phyloP scores from a whole-genome alignment of 257 asterid species.

The Agastache rugosa region DNA sequence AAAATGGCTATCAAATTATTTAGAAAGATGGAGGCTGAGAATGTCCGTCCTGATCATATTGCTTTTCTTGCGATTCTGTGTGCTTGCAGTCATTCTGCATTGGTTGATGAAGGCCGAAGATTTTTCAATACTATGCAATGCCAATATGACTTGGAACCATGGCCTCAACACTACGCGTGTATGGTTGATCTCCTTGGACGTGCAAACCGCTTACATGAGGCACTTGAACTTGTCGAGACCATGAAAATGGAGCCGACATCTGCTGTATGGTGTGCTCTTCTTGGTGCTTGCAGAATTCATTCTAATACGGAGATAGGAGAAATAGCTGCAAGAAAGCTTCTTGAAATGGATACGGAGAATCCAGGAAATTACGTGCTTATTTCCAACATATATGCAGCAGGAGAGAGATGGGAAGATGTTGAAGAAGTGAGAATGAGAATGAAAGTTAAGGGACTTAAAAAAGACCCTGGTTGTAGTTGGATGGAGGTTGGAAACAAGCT shows the following conservation, averaged over 20 bases:
- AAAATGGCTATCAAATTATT: conserved; percentile 54
- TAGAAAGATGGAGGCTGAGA: conserved; percentile 55
- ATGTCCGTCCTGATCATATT: conserved; percentile 64
- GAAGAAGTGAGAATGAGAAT: conserved; percentile 66
- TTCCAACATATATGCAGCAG: conserved; percentile 73
- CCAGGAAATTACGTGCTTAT: conserved; percentile 82
- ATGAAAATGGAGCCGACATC: conserved; percentile 66
- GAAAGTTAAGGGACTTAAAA: conserved; percentile 70
- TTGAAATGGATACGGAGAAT: conserved; percentile 70
- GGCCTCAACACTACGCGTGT: conserved; percentile 89
- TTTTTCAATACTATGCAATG: conserved; percentile 56
- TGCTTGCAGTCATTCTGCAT: conserved; percentile 87
- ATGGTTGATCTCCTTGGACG: conserved; percentile 89
- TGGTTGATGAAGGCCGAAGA: conserved; percentile 70
- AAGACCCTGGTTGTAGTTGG: conserved; percentile 96
- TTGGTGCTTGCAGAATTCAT: conserved; percentile 73
- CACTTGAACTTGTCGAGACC: conserved; percentile 52
- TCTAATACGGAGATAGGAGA: conserved; percentile 68
- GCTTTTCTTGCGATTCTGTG: conserved; percentile 66
- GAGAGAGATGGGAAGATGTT: conserved; percentile 76
- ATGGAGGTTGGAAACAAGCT: conserved; percentile 62
- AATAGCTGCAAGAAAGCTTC: conserved; percentile 75
- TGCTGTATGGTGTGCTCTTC: conserved; percentile 79
- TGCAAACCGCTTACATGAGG: conserved; percentile 76
- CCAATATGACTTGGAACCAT: conserved; percentile 66